These are phyloP conservation scores for Cetradonia linearis DNA, from an alignment of 495 filamentous ascomycete genomes.

Conservation along the genomic window DNA sequence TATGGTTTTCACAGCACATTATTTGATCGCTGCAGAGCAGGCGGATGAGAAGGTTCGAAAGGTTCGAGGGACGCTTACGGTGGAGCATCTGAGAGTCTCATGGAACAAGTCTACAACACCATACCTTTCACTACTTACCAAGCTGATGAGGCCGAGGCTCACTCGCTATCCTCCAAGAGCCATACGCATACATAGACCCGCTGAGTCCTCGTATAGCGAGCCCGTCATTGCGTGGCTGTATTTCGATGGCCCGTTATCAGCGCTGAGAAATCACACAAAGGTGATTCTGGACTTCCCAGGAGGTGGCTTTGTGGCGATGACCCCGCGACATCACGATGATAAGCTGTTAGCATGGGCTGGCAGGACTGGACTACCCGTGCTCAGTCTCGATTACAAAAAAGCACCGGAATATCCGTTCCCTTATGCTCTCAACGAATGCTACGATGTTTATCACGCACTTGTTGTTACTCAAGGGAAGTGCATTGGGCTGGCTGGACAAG, in stretches of 20 bases:
- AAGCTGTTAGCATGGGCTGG: conserved; percentile 85
- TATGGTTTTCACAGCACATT: conserved; percentile 76
- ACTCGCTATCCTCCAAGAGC: conserved; percentile 69
- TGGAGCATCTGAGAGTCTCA: conserved; percentile 84
- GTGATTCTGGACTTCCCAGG: conserved; percentile 89
- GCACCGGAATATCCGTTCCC: conserved; percentile 94
- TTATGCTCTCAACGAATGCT: conserved; percentile 91
- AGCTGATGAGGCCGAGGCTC: conserved; percentile 62
- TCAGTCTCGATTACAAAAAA: conserved; percentile 90
- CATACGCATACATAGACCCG: conserved; percentile 73
- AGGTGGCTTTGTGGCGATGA: conserved; percentile 93
- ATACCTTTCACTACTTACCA: conserved; percentile 61
- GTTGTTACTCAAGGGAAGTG: conserved; percentile 67
- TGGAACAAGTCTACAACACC: conserved; percentile 92
- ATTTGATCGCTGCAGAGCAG: conserved; percentile 82
- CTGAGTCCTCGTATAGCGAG: conserved; percentile 66
- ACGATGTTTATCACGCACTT: conserved; percentile 81
- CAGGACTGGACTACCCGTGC: conserved; percentile 68
- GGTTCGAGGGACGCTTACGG: conserved; percentile 71
- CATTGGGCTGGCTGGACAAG: conserved; percentile 67
- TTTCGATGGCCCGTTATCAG: conserved; percentile 76
- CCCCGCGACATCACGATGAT: conserved; percentile 81
- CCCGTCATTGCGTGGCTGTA: conserved; percentile 86
- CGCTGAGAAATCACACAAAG: conserved; percentile 63
- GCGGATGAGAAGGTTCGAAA: conserved; percentile 97